phyloP scores from a whole-genome alignment of 1,139 yeast genomes.

The Debaryomyces subglobosus region DNA sequence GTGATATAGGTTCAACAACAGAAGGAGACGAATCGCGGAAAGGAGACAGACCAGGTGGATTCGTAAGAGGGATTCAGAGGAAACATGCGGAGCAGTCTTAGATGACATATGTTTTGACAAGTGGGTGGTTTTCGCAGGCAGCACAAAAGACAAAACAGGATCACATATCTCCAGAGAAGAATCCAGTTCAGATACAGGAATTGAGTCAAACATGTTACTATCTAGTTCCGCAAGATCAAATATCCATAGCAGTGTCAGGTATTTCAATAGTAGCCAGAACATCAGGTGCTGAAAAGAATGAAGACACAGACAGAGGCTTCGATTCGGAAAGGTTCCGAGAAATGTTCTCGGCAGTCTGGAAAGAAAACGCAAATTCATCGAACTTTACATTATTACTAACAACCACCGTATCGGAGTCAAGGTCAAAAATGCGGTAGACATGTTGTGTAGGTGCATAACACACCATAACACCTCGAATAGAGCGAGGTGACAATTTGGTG shows the following conservation, averaged over 20 bases:
- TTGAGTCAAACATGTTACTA: not conserved
- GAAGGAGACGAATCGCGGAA: not conserved
- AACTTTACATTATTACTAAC: constrained; percentile 1
- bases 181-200: no score
- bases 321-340: not conserved
- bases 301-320: not conserved
- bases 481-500: not conserved
- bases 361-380: not conserved
- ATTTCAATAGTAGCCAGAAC: not conserved
- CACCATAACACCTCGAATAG: not conserved
- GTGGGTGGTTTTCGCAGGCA: no score
- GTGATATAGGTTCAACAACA: no score
- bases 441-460: not conserved
- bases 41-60: not conserved
- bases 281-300: not conserved
- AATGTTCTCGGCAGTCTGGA: not conserved
- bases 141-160: no score
- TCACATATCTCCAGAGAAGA: no score
- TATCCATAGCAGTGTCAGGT: not conserved
- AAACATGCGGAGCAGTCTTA: no score
- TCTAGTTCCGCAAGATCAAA: not conserved
- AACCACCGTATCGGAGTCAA: not conserved
- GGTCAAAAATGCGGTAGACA: no score
- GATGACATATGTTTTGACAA: no score
- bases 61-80: no score